Evolutionary conservation across 202 grass and related monocot genomes (phyloP).

Genomic region (Schoenoplectus tabernaemontani): DNA sequence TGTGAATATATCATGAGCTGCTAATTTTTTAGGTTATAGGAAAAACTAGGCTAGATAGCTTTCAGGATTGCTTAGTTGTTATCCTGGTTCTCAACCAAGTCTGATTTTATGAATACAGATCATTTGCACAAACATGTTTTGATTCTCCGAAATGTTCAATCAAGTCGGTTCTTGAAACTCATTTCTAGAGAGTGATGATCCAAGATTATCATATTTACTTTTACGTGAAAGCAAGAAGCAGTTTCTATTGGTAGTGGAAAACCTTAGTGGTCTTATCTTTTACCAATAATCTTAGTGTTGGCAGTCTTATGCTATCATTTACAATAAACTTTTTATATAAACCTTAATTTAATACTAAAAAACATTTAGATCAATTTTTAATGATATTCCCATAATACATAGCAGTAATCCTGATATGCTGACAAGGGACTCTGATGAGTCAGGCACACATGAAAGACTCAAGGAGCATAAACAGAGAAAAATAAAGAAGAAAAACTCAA

Average conservation of each 20-base stretch:
- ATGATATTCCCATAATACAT: not conserved
- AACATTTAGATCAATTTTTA: not conserved
- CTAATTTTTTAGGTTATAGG: no score
- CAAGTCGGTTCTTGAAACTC: not conserved
- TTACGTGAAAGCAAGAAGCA: not conserved
- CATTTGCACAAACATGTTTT: not conserved
- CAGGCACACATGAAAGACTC: not conserved
- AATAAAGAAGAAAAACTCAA: not conserved
- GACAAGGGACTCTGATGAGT: not conserved
- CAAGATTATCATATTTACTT: not conserved
- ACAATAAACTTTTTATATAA: not conserved
- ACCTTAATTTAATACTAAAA: not conserved
- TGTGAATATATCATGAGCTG: not conserved
- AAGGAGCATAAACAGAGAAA: not conserved
- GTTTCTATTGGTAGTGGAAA: not conserved
- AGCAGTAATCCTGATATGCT: not conserved
- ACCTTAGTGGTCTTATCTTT: conserved; percentile 4
- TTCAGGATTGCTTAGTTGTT: not conserved
- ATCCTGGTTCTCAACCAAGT: not conserved
- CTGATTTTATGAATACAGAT: not conserved
- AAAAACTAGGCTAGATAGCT: not conserved
- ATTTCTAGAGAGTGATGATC: not conserved
- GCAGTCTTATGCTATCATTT: not conserved
- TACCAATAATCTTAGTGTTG: not conserved
- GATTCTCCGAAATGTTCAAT: not conserved